Evolutionary conservation across 495 filamentous ascomycete genomes (phyloP), one percentile per base, ranked within the genome.

Genomic region (Halenospora varia): DNA sequence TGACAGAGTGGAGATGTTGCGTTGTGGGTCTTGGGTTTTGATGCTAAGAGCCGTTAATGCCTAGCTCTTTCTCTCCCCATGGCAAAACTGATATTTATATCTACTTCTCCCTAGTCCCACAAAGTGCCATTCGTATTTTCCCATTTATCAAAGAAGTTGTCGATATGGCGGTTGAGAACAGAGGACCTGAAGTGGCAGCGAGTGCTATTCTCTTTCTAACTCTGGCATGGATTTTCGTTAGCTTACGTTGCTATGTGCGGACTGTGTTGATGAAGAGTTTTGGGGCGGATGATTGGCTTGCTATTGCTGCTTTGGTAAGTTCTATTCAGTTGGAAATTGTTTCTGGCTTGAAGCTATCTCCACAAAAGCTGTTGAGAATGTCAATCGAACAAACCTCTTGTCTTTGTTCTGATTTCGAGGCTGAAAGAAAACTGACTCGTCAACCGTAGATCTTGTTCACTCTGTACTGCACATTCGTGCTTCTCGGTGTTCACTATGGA

Each of bases 231-330:
- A 47, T 63, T 1, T 23, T 42, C 13, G 56, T 56, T 17, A 24
- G 39, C 20, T 25, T 63, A 51, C 24, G 61, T 15, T 49, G 46
- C 29, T 59, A 52, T 44, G 51, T 52, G 17, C 51, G 56, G 26
- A 40, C 25, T 10, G 18, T 55, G 6, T 24, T 63, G n/a, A 53
- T 51, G 10, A 59, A 60, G 10, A 24, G 13, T 17, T 56, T 63
- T 44, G 53, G 56, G 0, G 17, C 48, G n/a, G 56, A 63, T n/a
- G 61, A 63, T 44, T 59, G 47, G 51, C 52, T 63, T 19, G 56
- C 56, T 26, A 40, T 60, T 18, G 18, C 24, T 25, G 17, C 51
- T 53, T 25, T 56, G 24, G 61, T 63, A 29, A n/a, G 55, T 26
- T 20, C 25, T 41, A 41, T 24, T 26, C 19, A 8, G 39, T 39